Percentiles rank a stretch among this genome's conserved stretches.
Evolutionary conservation across 441 rosid genomes (phyloP).

Genomic region (Erysimum pusillum): DNA sequence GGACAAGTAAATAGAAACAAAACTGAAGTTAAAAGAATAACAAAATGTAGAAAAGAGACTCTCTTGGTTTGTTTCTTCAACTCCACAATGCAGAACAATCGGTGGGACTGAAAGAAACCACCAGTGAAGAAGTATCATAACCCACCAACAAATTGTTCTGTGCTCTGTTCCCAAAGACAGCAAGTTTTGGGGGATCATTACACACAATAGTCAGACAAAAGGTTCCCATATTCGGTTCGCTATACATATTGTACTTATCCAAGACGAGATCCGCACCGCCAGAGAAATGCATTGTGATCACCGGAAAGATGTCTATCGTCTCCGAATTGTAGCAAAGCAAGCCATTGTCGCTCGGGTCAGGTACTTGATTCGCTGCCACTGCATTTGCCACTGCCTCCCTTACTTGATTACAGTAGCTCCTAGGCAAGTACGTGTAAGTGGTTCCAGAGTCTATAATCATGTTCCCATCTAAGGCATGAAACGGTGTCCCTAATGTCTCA

Average conservation of each 20-base stretch:
- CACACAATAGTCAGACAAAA: slow-evolving; percentile 21
- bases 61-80: not conserved
- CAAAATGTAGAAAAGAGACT: not conserved
- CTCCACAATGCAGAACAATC: slow-evolving; percentile 31
- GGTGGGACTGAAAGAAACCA: slow-evolving; percentile 30
- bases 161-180: slow-evolving; percentile 30
- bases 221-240: not conserved
- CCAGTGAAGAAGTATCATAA: slow-evolving; percentile 26
- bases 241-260: slow-evolving; percentile 29
- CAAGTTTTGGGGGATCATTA: not conserved
- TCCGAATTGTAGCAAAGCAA: slow-evolving; percentile 1
- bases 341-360: not conserved
- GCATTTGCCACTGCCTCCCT: slow-evolving; percentile 9
- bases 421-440: slow-evolving; percentile 25
- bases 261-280: slow-evolving; percentile 40
- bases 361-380: not conserved
- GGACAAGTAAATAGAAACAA: not conserved
- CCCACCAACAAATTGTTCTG: slow-evolving; percentile 36
- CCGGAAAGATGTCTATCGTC: slow-evolving; percentile 12
- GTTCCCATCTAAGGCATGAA: slow-evolving; percentile 30
- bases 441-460: slow-evolving; percentile 35
- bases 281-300: slow-evolving; percentile 31
- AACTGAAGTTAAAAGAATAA: not conserved
- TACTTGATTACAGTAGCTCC: slow-evolving; percentile 18
- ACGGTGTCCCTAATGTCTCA: slow-evolving; percentile 34